Evolutionary conservation across 2,329 filamentous ascomycete species (phyloP), one percentile per base, ranked within the genome.

Genomic region (Colletotrichum zoysiae): DNA sequence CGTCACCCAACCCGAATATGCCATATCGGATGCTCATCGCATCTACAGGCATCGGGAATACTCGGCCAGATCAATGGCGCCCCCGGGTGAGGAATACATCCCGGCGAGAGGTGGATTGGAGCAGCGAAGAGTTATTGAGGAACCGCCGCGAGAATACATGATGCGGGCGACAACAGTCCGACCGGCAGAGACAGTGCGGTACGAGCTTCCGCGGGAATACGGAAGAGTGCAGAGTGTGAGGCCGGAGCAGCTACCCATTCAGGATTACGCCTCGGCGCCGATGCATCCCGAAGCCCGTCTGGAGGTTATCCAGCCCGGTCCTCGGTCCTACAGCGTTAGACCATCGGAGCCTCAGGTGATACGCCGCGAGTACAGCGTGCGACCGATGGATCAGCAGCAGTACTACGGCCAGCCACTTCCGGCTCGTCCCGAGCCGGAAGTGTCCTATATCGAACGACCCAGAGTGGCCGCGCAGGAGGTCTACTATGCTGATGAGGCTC

Each of bases 1-100:
- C 55, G 82, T 93, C 30, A 90, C 90, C 14, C 88, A 91, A 73
- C 87, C 90, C 2, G 91, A 92, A 73, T 88, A 85, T 63, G 81
- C 85, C 61, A 77, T 84, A 35, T 77, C 86, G 9, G 86, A 89
- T 62, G 80, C 83, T 42, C 86, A 87, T 73, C 85, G 88, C 71
- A 81, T 85, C 38, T 89, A 88, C 73, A 86, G 87, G 20, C 86
- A 88, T 74, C 83, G 88, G 66, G 90, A 92, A 74, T 88, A 89
- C 74, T 87, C 89, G 5, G 80, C 81, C 74, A 88, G 85, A 48
- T 88, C 85, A 14, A 80, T 84, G 71, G 79, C 77, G 6, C 80
- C 80, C 2, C 79, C 82, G 3, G 78, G 78, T 44, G 81, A 82
- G 65, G 86, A 87, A 12, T 88, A 87, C 74, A 78, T 86, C 30